Percentiles rank a stretch among this genome's conserved stretches.
Conservation (phyloP, 176 grass and related monocot genomes). For the Melocanna baccifera region DNA sequence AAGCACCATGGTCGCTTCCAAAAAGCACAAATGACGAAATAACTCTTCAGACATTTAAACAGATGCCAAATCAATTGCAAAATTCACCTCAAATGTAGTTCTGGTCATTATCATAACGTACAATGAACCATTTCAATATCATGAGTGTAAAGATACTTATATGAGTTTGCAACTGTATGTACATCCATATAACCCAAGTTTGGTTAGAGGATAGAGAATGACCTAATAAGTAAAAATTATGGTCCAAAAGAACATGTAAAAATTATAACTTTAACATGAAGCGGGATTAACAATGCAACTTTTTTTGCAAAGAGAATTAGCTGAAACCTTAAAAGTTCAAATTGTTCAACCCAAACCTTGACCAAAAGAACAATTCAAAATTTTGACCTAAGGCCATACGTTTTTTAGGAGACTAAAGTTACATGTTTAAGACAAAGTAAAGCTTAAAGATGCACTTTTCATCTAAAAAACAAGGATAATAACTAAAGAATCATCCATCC, state of each 20-base stretch:
- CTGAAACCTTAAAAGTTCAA: background rate
- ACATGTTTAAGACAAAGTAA: background rate
- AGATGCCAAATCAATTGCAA: background rate
- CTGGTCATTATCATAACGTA: background rate
- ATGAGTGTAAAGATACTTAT: background rate
- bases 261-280: background rate
- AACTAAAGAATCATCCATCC: background rate
- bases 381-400: background rate
- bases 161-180: background rate
- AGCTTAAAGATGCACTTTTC: background rate
- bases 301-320: background rate
- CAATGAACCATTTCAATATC: background rate
- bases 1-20: background rate
- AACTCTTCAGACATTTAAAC: background rate
- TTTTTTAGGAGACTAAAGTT: background rate
- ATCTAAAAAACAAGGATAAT: background rate
- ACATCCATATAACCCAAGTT: background rate
- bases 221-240: background rate
- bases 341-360: background rate
- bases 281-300: background rate
- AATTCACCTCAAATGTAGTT: background rate
- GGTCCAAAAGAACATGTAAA: background rate
- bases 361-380: background rate
- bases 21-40: background rate
- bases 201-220: background rate